Evolutionary conservation across 2,329 filamentous ascomycete species (phyloP), one percentile per base, ranked within the genome.

Genomic region (Claviceps quebecensis): DNA sequence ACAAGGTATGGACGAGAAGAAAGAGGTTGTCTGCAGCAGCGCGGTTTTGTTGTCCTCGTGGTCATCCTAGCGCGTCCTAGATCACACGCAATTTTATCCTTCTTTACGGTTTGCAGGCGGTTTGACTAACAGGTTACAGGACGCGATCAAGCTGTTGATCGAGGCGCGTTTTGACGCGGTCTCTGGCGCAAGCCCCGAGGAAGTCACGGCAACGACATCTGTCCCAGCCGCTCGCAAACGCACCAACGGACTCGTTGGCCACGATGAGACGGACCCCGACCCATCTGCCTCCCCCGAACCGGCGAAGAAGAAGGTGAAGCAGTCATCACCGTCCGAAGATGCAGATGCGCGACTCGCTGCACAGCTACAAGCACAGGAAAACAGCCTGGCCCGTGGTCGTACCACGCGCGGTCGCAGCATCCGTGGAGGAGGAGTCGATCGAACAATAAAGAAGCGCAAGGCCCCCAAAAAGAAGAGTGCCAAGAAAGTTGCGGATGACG

Each of bases 291-390:
- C 67, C 11, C 65, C 67, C 5, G 69, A 72, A 39, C 74, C 74
- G 1, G 68, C 69, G 1, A 73, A 71, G 56, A 86, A 83, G 64
- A 88, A 87, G 69, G 84, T 84, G 52, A 82, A 82, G 63, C 77
- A 78, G 44, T 76, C 80, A 29, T 72, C 71, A 14, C 69, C 73
- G 39, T 70, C 70, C 8, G 76, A 80, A 57, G 87, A 95, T 56
- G 84, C 86, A 36, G 93, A 98, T 67, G 93, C 91, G 37, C 81
- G 85, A 45, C 80, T 91, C 55, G 93, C 93, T 1, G 89, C 89
- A 16, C 81, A 85, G 65, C 74, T 98, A 38, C 93, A 98, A 68
- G 91, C 89, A 0, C 87, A 97, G 66, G 88, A 96, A 70, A 95
- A 97, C 67, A 76, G 80, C 54, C 70, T 77, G 48, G 72, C 71